Conservation (phyloP, 148 eudicot species). For the Chenopodium berlandieri region DNA sequence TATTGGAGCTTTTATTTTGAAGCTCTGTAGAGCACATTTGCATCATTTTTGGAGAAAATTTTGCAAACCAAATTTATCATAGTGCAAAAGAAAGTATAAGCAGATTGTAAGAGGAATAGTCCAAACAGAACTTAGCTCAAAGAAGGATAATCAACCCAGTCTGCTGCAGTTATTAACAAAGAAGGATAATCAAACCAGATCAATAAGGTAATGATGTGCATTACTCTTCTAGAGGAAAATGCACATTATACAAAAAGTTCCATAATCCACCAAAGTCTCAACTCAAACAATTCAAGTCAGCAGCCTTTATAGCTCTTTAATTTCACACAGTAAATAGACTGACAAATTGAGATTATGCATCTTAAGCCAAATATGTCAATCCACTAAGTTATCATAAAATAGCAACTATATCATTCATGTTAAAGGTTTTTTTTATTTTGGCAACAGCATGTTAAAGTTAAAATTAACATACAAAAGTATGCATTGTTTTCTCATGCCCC, state of each 20-base stretch:
- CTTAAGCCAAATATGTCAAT: not conserved
- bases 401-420: not conserved
- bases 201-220: not conserved
- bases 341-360: not conserved
- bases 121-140: not conserved
- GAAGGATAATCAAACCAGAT: not conserved
- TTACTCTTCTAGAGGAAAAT: not conserved
- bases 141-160: too few relatives aligned
- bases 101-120: not conserved
- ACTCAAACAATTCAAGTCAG: not conserved
- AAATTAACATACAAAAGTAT: not conserved
- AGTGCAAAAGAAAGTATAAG: not conserved
- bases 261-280: not conserved
- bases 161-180: not conserved
- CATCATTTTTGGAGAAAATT: not conserved
- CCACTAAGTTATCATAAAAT: not conserved
- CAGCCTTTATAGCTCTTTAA: not conserved
- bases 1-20: not conserved
- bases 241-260: not conserved
- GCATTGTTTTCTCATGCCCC: not conserved
- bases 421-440: not conserved
- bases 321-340: not conserved
- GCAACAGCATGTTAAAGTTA: not conserved
- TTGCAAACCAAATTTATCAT: not conserved
- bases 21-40: not conserved